Evolutionary conservation across 108 stramenopile species (phyloP), one percentile per base, ranked within the genome.

Genomic region (Skeletonema menzelii): DNA sequence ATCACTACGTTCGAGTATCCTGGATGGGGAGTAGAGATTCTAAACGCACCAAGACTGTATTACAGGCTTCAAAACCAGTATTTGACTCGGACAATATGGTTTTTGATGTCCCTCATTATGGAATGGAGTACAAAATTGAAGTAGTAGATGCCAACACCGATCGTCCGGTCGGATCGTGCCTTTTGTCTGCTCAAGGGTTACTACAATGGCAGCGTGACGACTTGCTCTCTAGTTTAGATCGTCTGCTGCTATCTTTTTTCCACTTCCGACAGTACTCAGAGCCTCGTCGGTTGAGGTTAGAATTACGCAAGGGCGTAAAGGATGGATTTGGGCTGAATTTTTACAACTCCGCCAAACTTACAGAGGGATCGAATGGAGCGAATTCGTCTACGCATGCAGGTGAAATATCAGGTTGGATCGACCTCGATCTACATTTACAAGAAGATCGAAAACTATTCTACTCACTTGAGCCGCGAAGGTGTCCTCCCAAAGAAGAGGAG

Each of bases 1-100:
- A 95, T 57, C 88, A 93, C 65, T 95, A 95, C 59, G 87, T 84
- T 11, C 85, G 94, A n/a, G 66, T 95, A 40, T 86, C 87, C 15
- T 80, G 79, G 79, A 58, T 79, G 14, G 85, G 80, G 26, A 83
- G 83, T 40, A 76, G 69, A 30, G 66, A 76, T 27, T 77, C 79
- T 3, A 78, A 58, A 42, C 76, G 92, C 22, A 93, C 92, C 24
- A 82, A 82, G 46, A 90, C 87, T 56, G 77, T 92, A 5, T 81
- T 87, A 58, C 86, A 88, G 19, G 72, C 87, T 28, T 76, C 85
- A 14, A 88, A 76, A 61, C 94, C 91, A 10, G 65, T 82, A 1
- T 95, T 95, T 74, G 85, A 85, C 69, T 82, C 85, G 7, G 78
- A 82, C 13, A 80, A 75, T 46, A 90, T 94, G 83, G 31, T 34